Base-by-base conservation (phyloP, 2,329 filamentous ascomycete species). In the Bipolaris sorokiniana region DNA sequence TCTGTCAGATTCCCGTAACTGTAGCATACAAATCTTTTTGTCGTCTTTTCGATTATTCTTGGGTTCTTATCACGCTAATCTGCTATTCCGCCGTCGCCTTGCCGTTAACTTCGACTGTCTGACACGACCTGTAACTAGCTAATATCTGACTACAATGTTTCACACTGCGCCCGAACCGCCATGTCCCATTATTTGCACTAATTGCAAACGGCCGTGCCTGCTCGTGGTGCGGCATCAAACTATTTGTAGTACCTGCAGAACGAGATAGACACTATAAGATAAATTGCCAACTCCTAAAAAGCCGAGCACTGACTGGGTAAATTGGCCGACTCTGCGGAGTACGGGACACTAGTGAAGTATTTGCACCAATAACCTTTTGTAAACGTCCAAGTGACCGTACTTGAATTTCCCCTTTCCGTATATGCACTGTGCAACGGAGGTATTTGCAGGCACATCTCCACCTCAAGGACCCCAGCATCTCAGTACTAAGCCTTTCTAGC, bases 401-500 rank as follows among this genome's bases (percentile, higher is more conserved):
- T 28, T n/a, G 4, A 18, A n/a, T 51, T 11, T 11, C 47, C 36
- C 9, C 11, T 38, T 28, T 33, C 15, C 16, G 7, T 15, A 37
- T 4, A 51, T 33, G 16, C 22, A 28, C 36, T 36, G n/a, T 16
- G 22, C n/a, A 23, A 7, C 28, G 50, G 28, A 23, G 16, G 44
- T 13, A 11, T 26, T 41, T n/a, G 34, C 36, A n/a, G 33, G 45
- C 20, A 18, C n/a, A 38, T 23, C 16, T 44, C 9, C 28, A 28
- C 37, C 50, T 13, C 37, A 16, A 54, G 51, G 58, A 38, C 44
- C 15, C 22, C 15, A 36, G 7, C 38, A 47, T 52, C 57, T 54
- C 58, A 58, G 55, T 48, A 48, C 34, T 47, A 59, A 64, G 57
- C 52, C 37, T 56, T 55, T 16, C 60, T 57, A 64, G 15, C 9